These are phyloP conservation scores for Gremmenia infestans DNA, from an alignment of 2,329 filamentous ascomycete species.

Conservation along the genomic window DNA sequence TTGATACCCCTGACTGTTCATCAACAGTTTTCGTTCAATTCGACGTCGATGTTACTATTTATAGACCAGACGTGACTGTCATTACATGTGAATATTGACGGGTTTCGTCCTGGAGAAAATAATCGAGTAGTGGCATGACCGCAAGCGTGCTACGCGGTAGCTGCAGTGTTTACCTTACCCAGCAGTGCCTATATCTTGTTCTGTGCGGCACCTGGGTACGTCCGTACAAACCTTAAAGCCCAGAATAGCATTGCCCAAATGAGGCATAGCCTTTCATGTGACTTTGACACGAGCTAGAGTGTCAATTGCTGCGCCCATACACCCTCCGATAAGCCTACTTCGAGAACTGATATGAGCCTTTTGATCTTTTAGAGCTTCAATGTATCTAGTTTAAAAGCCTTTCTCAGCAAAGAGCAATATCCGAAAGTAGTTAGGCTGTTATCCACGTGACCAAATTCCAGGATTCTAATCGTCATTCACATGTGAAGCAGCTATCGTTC, in stretches of 20 bases:
- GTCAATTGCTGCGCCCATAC: background rate
- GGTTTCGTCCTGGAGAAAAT: too few relatives aligned
- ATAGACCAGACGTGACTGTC: too few relatives aligned
- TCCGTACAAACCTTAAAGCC: background rate
- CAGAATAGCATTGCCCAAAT: background rate
- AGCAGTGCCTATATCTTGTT: too few relatives aligned
- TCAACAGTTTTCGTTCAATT: background rate
- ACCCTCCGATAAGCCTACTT: background rate
- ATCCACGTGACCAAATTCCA: background rate
- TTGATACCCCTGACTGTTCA: background rate
- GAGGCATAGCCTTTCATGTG: background rate
- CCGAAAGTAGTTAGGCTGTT: background rate
- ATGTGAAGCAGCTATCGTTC: slow-evolving; percentile 1
- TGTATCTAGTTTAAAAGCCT: background rate
- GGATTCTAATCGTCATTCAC: background rate
- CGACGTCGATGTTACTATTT: background rate
- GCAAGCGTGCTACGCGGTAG: too few relatives aligned
- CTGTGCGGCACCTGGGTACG: too few relatives aligned
- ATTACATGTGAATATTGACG: too few relatives aligned
- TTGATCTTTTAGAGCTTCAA: background rate
- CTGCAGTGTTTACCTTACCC: too few relatives aligned
- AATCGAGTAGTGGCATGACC: too few relatives aligned
- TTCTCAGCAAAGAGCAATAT: background rate
- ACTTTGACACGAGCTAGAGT: background rate
- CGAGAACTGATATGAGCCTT: background rate